These are phyloP conservation scores for Backusella westeae DNA, from an alignment of 192 early-diverging fungal species.

Conservation along the genomic window DNA sequence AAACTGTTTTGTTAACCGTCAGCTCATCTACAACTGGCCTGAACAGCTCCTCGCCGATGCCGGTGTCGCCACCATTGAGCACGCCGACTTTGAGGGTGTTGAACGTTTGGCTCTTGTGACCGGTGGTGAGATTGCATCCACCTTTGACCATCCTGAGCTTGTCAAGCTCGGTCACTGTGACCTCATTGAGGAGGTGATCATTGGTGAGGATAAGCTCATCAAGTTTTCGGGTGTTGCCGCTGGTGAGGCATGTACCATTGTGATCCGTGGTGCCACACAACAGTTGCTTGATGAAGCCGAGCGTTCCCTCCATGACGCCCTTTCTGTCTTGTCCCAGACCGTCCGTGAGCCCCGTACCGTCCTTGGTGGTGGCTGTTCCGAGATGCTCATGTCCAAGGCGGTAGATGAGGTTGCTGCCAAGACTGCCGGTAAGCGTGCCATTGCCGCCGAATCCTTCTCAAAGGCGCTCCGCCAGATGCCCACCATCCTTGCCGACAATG, in stretches of 20 bases:
- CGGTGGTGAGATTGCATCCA: slow-evolving; percentile 97
- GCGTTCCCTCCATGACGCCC: slow-evolving; percentile 94
- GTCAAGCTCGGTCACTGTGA: slow-evolving; percentile 94
- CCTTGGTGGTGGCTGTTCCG: slow-evolving; percentile 94
- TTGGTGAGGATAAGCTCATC: slow-evolving; percentile 97
- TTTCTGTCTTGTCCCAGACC: slow-evolving; percentile 94
- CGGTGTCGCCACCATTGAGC: slow-evolving; percentile 95
- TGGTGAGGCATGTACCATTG: slow-evolving; percentile 97
- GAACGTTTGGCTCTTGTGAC: slow-evolving; percentile 96
- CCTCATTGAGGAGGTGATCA: slow-evolving; percentile 96
- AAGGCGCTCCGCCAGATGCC: slow-evolving; percentile 94
- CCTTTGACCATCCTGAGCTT: slow-evolving; percentile 97
- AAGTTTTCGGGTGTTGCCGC: slow-evolving; percentile 96
- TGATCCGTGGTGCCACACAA: slow-evolving; percentile 91
- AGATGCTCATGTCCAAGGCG: slow-evolving; percentile 97
- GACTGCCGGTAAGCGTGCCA: slow-evolving; percentile 93
- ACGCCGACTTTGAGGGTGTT: slow-evolving; percentile 98
- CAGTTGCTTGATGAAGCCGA: slow-evolving; percentile 98
- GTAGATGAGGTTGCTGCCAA: slow-evolving; percentile 91
- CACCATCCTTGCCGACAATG: slow-evolving; percentile 96
- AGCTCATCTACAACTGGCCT: slow-evolving; percentile 99
- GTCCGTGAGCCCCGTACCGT: slow-evolving; percentile 92
- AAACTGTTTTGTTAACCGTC: slow-evolving; percentile 99
- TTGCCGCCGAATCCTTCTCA: slow-evolving; percentile 95
- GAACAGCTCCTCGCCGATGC: slow-evolving; percentile 99